A percentile compares a stretch with the other conserved stretches of the same genome.
Conservation (phyloP, 2,329 filamentous ascomycete species). For the Zarea fungicola region DNA sequence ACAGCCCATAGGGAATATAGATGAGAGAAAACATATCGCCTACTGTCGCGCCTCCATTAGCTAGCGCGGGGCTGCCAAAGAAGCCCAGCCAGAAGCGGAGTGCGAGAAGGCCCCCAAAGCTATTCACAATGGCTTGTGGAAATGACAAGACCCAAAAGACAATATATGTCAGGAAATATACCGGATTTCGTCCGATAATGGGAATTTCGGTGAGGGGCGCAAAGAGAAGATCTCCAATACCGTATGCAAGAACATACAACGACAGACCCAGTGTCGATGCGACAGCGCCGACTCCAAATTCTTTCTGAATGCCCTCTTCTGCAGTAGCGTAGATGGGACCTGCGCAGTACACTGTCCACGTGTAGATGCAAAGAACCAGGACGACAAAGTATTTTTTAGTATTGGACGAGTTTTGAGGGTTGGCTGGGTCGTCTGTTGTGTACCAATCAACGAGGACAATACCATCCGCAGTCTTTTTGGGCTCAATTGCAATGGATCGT, state of each 20-base stretch:
- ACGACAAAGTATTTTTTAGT: conserved; percentile 9
- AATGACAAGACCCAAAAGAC: conserved; percentile 5
- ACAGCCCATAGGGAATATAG: not conserved
- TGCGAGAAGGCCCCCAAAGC: conserved; percentile 13
- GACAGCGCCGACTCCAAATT: not conserved
- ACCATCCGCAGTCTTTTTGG: conserved; percentile 8
- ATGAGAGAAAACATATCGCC: not conserved
- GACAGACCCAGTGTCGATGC: not conserved
- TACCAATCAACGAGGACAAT: conserved; percentile 14
- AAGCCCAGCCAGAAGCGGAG: conserved; percentile 7
- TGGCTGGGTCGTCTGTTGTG: conserved; percentile 10
- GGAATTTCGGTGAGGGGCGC: conserved; percentile 1
- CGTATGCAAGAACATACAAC: not conserved
- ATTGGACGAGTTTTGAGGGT: conserved; percentile 11
- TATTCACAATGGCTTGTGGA: not conserved
- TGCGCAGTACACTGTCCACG: conserved; percentile 4
- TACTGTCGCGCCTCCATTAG: not conserved
- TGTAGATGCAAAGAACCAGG: conserved; percentile 3
- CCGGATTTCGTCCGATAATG: not conserved
- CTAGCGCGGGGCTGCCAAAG: not conserved
- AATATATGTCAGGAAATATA: not conserved
- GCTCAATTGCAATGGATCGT: not conserved
- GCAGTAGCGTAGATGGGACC: conserved; percentile 1
- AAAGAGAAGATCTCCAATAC: not conserved
- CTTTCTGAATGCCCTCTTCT: conserved; percentile 1